Evolutionary conservation across 345 rosid genomes (phyloP).

Genomic region (Eucalyptus cloeziana): DNA sequence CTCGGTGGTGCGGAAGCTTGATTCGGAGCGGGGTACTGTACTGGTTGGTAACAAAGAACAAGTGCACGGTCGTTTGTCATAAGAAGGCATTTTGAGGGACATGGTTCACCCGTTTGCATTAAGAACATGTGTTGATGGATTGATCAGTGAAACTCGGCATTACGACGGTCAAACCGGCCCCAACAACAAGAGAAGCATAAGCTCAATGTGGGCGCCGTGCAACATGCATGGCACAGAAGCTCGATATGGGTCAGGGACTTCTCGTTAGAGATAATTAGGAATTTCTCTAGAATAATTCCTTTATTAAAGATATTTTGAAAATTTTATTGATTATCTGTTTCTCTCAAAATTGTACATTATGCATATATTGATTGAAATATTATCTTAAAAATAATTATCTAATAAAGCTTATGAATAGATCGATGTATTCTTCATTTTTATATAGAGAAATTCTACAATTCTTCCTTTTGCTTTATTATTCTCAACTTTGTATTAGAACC

Average conservation of each 20-base stretch:
- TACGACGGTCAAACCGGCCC: rapidly evolving
- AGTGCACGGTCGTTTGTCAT: background rate
- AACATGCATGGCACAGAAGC: background rate
- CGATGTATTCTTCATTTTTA: background rate
- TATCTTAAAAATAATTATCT: background rate
- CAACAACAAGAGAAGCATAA: background rate
- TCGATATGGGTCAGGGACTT: rapidly evolving
- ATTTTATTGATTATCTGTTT: too few species aligned
- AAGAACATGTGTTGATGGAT: background rate
- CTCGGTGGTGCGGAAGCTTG: background rate
- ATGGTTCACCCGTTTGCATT: background rate
- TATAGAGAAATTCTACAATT: too few species aligned
- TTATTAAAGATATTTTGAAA: background rate
- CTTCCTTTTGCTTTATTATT: background rate
- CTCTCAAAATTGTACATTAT: background rate
- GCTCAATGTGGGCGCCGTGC: background rate
- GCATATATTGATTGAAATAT: too few species aligned
- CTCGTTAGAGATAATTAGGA: background rate
- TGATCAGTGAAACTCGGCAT: background rate
- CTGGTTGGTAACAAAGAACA: background rate
- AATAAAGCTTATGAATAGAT: background rate
- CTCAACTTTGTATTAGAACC: background rate
- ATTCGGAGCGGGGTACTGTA: background rate
- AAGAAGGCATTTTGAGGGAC: background rate
- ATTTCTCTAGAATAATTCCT: background rate